Conservation (phyloP, 495 filamentous ascomycete species). For the Podospora bellae-mahoneyi region DNA sequence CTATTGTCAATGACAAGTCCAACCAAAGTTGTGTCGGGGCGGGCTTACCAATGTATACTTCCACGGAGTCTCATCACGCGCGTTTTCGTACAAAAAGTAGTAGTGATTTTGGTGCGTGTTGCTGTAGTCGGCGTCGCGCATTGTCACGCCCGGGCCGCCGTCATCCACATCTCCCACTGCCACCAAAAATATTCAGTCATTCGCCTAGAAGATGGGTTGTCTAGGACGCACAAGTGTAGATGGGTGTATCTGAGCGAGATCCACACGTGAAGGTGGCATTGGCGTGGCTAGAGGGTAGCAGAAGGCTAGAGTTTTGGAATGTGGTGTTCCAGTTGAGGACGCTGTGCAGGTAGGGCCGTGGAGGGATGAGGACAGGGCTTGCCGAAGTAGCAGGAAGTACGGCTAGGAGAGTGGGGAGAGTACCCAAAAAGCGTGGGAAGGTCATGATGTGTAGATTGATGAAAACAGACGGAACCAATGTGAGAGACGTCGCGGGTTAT, state of each 20-base stretch:
- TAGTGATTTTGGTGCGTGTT: slow-evolving; percentile 17
- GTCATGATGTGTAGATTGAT: not conserved
- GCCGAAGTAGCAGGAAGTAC: not conserved
- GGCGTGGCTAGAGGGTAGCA: not conserved
- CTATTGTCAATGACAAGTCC: not conserved
- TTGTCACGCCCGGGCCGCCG: slow-evolving; percentile 18
- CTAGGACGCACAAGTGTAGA: slow-evolving; percentile 9
- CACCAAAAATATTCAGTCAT: not conserved
- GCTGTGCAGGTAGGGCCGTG: not conserved
- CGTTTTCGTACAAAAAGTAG: slow-evolving; percentile 28
- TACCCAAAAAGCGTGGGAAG: not conserved
- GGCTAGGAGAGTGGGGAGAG: not conserved
- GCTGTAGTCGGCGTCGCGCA: slow-evolving; percentile 17
- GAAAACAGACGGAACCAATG: no score
- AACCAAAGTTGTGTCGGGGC: no score
- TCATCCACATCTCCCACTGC: slow-evolving; percentile 16
- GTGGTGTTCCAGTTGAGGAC: not conserved
- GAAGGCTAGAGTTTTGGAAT: not conserved
- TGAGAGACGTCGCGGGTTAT: no score
- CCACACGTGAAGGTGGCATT: not conserved
- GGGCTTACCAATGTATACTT: slow-evolving; percentile 23
- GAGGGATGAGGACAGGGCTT: not conserved
- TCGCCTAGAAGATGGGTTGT: not conserved
- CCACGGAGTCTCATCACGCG: slow-evolving; percentile 24
- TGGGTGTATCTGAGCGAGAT: slow-evolving; percentile 2